Conservation (phyloP, 495 filamentous ascomycete genomes). For the Clavariopsis aquatica region DNA sequence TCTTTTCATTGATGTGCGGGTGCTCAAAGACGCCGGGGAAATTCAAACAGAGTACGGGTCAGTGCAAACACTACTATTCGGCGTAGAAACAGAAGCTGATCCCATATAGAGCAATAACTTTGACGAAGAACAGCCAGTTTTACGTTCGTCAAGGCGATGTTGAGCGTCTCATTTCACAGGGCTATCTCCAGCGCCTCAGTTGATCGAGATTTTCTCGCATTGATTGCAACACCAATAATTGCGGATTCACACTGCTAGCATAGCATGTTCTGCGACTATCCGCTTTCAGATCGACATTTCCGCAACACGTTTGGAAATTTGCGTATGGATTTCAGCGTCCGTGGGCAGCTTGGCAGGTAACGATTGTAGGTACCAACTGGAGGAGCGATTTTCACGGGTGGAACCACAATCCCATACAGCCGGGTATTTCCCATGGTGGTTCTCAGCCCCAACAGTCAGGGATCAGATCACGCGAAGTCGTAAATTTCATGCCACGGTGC, state of each 20-base stretch:
- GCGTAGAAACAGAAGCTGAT: not conserved
- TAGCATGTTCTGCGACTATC: not conserved
- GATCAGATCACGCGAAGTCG: constrained; percentile 16
- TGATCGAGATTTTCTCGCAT: constrained; percentile 48
- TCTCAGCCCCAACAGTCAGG: not conserved
- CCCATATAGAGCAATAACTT: constrained; percentile 74
- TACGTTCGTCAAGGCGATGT: constrained; percentile 97
- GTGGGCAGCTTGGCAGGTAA: not conserved
- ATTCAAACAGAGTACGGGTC: constrained; percentile 99
- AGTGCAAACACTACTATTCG: constrained; percentile 34
- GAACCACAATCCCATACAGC: not conserved
- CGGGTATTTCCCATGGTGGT: not conserved
- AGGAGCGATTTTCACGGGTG: not conserved
- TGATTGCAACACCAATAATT: not conserved
- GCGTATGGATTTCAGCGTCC: not conserved
- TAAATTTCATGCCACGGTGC: constrained; percentile 12
- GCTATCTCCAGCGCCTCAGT: constrained; percentile 91
- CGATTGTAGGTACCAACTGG: not conserved
- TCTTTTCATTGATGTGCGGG: constrained; percentile 95
- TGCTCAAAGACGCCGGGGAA: constrained; percentile 95
- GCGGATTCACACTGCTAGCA: not conserved
- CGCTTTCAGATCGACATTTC: not conserved
- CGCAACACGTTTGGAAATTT: not conserved
- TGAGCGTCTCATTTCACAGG: constrained; percentile 89
- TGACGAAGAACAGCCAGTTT: constrained; percentile 98